Evolutionary conservation across 257 asterid genomes (phyloP), one percentile per base, ranked within the genome.

Genomic region (Plantago ovata): DNA sequence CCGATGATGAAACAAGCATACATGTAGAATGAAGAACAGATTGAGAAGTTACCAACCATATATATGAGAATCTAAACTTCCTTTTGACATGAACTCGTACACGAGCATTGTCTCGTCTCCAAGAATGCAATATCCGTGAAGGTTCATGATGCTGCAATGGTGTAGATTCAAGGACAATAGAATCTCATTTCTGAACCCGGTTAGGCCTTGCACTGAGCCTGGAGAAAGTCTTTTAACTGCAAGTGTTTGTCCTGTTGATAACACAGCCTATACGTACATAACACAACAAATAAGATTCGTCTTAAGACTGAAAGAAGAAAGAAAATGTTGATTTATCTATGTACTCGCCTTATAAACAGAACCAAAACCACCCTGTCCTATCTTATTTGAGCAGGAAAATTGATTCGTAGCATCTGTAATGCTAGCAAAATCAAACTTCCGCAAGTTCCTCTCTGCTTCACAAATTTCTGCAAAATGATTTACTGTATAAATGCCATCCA

Each of bases 71-170:
- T 38, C 61, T 15, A 70, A 38, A 51, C 67, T 64, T 23, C 8
- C 23, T 63, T 53, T 58, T 53, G 53, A 55, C 68, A 60, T 64
- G 64, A 58, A 70, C 49, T 64, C 67, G 19, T 64, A 58, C 13
- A 70, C 63, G 0, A 70, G 33, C 40, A 70, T 56, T 5, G 7
- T 5, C n/a, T n/a, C n/a, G n/a, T 60, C 60, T 23, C 60, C 11
- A 20, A 40, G 64, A 40, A 60, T 24, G 71, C 71, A 65, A 49
- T 65, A 65, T 28, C 76, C 76, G 38, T 53, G 64, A 53, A 60
- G 44, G 40, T 59, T 59, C 43, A 64, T 53, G 40, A 70, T 53
- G 61, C 60, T 59, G 40, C 3, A 58, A 55, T 61, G 73, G 60
- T 23, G 60, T 46, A 68, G 63, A 8, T 55, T 47, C 58, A 45